Base-by-base conservation (phyloP, 2,329 filamentous ascomycete species). In the Botrytis elliptica region DNA sequence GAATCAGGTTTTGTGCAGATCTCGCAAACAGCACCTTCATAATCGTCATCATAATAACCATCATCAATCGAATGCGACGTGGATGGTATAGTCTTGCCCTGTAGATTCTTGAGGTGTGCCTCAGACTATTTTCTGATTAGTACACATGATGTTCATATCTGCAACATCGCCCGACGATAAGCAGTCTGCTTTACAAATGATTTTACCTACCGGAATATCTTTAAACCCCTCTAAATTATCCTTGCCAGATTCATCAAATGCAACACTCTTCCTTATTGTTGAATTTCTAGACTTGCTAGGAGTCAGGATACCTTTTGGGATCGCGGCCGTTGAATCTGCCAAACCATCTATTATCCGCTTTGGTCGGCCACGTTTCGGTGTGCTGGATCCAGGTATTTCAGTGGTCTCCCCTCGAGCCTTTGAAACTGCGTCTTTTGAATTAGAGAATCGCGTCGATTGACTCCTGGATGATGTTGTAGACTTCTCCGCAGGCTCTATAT, bases 261-360 rank as follows among this genome's bases (percentile, higher is more conserved):
- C 86, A 22, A 90, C 89, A 75, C 82, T 90, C 80, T 90, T 91
- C 22, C 81, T 84, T 69, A 82, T 20, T 40, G 71, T 69, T 25
- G 76, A 78, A 84, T 81, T 57, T 79, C 80, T 65, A 33, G 84
- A 85, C 79, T 86, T 88, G 29, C 83, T 83, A 5, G 89, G 88
- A 4, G 87, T 86, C 60, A 90, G 79, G 72, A 90, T 91, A 12
- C 88, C 84, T 78, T 87, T 89, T 16, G 86, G 83, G 33, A 55
- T 40, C 25, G 60, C 40, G 36, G 65, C 69, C 2, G 40, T 6
- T 3, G 73, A 59, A 9, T 69, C 63, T 25, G 64, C 2, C 16
- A 62, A 59, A 36, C 55, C 70, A 14, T 49, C 63, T 46, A 46
- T 36, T 33, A 59, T 68, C 40, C 71, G 66, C 44, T 70, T 73